Evolutionary conservation across 2,329 filamentous ascomycete genomes (phyloP), one percentile per base, ranked within the genome.

Genomic region (Ophiosphaerella korrae): DNA sequence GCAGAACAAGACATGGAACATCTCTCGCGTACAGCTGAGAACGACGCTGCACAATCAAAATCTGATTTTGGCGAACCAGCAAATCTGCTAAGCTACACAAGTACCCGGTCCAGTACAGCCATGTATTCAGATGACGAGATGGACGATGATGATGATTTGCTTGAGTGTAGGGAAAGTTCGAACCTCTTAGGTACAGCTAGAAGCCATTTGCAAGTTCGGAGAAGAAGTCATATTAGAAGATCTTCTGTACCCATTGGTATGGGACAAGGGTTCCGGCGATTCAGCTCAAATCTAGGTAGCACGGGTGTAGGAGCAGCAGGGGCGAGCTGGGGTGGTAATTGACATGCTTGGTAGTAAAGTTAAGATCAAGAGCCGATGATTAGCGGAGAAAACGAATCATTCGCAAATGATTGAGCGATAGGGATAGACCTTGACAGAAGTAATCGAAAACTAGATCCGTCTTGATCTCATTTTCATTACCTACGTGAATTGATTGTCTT

Each of bases 221-320:
- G 67, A n/a, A 65, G 65, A 14, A 64, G 66, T 32, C 57, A 53
- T 21, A 54, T 75, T 7, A 64, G 71, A 47, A 70, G 76, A 48
- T 74, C 73, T 3, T 77, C 74, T 1, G 73, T 77, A 26, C 78
- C 78, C 0, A 69, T 80, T 31, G 78, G 78, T 1, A 77, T 79
- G 75, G 76, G 77, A 1, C 49, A 66, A 11, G 76, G 77, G 0
- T 77, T 80, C 39, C 68, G 75, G 41, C 55, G 76, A 21, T 72
- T 75, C 46, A 79, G 77, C 51, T 77, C 76, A 26, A 80, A 79
- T 53, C 50, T 80, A 24, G 78, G 77, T 3, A 70, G 62, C 45
- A 71, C 68, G 8, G 73, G 73, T 8, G 57, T 72, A 43, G 71
- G 71, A 1, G 62, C 57, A n/a, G 63, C 58, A 11, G 69, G 70